Base-by-base conservation (phyloP, 768 basidiomycete species). In the Saitozyma podzolica region DNA sequence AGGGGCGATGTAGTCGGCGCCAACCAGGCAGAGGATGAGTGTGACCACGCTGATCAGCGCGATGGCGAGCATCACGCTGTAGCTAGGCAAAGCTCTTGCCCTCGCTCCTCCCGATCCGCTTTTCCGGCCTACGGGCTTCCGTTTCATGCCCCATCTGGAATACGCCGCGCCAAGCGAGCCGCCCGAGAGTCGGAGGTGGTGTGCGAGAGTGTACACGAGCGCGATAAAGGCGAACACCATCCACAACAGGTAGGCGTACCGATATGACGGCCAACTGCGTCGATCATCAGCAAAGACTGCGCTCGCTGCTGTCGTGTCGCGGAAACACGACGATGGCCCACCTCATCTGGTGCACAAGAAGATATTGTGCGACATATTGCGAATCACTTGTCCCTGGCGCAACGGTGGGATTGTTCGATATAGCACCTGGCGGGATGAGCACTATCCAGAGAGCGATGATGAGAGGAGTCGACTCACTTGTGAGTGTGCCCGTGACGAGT, bases 1-100 rank as follows among this genome's bases (percentile, higher is more conserved):
- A 0, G 87, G 86, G 0, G 82, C 81, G 62, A 90, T 82, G 73
- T 90, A 89, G 76, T 91, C 90, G 6, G 85, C 84, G 14, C 88
- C 88, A 14, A 85, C 76, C 64, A 88, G 84, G 3, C 82, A 81
- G 45, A 87, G 79, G 3, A 82, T 74, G 14, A 86, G 64, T 6
- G 83, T 80, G 16, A 81, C 75, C 50, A 82, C 68, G 37, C 82
- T 72, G 40, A 90, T 73, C 29, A 84, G 66, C 52, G 75, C 57
- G 48, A 88, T 72, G 1, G 81, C 80, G 56, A 88, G 80, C 16
- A 89, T 78, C 67, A 88, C 85, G 0, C 85, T 84, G 69, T 90
- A 86, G 54, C 88, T 85, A 2, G 88, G 87, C 4, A 88, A 56
- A 16, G 73, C 66, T 40, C 56, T 54, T 4, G 59, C 60, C 47